Evolutionary conservation across 2,329 filamentous ascomycete species (phyloP).

Genomic region (Alternaria burnsii): DNA sequence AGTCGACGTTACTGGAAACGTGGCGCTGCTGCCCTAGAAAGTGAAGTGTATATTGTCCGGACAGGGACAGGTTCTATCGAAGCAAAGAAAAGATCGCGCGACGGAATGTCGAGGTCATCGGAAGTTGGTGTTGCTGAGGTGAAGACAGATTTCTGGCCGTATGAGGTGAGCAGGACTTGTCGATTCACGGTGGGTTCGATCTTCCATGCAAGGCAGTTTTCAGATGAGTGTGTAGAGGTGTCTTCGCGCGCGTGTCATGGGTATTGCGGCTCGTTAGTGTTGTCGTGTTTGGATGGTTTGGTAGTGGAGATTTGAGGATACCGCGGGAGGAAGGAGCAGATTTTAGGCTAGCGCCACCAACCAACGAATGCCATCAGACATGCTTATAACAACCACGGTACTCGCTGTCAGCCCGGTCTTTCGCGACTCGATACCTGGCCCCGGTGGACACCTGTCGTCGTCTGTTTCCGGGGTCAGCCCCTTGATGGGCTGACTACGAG

Average conservation of each 20-base stretch:
- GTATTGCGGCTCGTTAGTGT: slow-evolving; percentile 29
- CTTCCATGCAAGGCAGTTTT: slow-evolving; percentile 44
- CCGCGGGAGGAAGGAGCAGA: slow-evolving; percentile 31
- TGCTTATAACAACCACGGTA: slow-evolving; percentile 14
- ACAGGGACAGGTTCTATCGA: slow-evolving; percentile 27
- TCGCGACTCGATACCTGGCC: slow-evolving; percentile 19
- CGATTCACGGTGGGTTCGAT: slow-evolving; percentile 26
- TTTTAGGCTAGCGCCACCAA: slow-evolving; percentile 25
- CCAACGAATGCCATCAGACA: slow-evolving; percentile 13
- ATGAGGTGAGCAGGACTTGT: slow-evolving; percentile 20
- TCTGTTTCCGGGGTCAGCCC: slow-evolving; percentile 1
- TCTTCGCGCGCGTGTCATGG: slow-evolving; percentile 18
- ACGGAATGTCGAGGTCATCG: slow-evolving; percentile 43
- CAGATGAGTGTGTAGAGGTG: slow-evolving; percentile 4
- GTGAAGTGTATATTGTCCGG: neutral
- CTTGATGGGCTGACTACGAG: slow-evolving; percentile 8
- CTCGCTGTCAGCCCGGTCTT: slow-evolving; percentile 20
- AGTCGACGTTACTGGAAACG: slow-evolving; percentile 16
- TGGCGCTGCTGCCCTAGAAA: neutral
- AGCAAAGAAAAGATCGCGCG: slow-evolving; percentile 27
- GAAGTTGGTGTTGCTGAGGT: slow-evolving; percentile 28
- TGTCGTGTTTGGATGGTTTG: slow-evolving; percentile 19
- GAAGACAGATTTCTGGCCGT: slow-evolving; percentile 25
- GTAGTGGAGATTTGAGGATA: slow-evolving; percentile 33
- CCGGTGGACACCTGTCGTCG: slow-evolving; percentile 8